Percentiles rank a stretch among this genome's conserved stretches.
Evolutionary conservation across 768 basidiomycete genomes (phyloP).

Genomic region (Hypholoma sublateritium): DNA sequence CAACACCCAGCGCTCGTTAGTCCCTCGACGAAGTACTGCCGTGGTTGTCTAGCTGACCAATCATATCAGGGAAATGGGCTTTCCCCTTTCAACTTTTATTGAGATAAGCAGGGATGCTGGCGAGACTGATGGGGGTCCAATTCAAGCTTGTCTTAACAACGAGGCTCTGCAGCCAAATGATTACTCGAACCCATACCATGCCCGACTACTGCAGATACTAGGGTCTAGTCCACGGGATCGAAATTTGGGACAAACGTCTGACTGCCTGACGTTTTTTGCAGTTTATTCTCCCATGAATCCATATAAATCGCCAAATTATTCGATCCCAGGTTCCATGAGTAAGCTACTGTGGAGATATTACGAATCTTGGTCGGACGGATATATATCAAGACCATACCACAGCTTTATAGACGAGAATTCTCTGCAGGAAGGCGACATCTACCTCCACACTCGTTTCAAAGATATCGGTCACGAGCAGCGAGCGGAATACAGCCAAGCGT

Average conservation of each 20-base stretch:
- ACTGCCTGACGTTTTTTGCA: not conserved
- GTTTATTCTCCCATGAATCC: not conserved
- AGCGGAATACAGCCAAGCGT: not conserved
- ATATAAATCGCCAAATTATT: not conserved
- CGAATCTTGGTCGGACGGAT: not conserved
- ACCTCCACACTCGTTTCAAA: not conserved
- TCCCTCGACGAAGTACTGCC: not conserved
- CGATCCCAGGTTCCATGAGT: not conserved
- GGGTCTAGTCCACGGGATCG: not conserved
- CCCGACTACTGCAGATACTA: not conserved
- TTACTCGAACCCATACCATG: not conserved
- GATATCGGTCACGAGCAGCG: not conserved
- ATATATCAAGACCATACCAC: not conserved
- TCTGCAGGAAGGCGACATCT: not conserved
- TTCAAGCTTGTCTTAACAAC: no score
- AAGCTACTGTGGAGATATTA: not conserved
- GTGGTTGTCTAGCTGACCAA: not conserved
- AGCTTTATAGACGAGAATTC: not conserved
- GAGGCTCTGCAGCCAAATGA: no score
- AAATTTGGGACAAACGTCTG: not conserved
- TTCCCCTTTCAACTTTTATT: not conserved
- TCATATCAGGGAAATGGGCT: not conserved
- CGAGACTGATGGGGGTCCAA: no score
- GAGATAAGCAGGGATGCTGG: not conserved
- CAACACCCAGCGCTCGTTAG: not conserved